Evolutionary conservation across 805 yeast genomes (phyloP).

Genomic region (Pichia manshurica): DNA sequence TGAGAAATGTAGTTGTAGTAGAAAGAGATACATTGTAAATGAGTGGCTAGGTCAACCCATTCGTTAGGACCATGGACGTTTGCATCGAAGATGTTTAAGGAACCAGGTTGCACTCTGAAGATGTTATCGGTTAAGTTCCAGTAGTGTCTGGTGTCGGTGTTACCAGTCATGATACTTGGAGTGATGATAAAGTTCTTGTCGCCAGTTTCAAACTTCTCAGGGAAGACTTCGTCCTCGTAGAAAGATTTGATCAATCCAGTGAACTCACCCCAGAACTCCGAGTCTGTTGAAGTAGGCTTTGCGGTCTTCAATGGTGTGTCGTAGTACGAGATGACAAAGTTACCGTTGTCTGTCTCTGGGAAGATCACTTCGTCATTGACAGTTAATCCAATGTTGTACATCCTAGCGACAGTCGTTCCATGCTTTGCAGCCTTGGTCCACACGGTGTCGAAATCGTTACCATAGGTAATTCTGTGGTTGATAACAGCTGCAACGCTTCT

Average conservation of each 20-base stretch:
- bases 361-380: slow-evolving; percentile 29
- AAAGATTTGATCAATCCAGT: slow-evolving; percentile 61
- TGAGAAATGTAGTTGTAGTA: slow-evolving; percentile 18
- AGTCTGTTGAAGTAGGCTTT: slow-evolving; percentile 39
- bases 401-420: slow-evolving; percentile 29
- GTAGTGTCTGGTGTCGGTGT: slow-evolving; percentile 63
- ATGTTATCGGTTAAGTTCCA: slow-evolving; percentile 57
- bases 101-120: slow-evolving; percentile 50
- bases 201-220: slow-evolving; percentile 21
- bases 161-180: slow-evolving; percentile 60
- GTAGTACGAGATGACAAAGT: slow-evolving; percentile 19
- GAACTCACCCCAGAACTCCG: slow-evolving; percentile 46
- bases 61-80: slow-evolving; percentile 64
- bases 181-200: slow-evolving; percentile 34
- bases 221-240: slow-evolving; percentile 44
- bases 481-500: slow-evolving; percentile 49
- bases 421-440: slow-evolving; percentile 29
- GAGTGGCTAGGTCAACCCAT: slow-evolving; percentile 47
- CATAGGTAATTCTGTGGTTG: slow-evolving; percentile 56
- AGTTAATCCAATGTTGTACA: slow-evolving; percentile 33
- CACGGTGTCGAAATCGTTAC: slow-evolving; percentile 36
- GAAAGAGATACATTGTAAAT: slow-evolving; percentile 49
- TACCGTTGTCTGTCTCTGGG: slow-evolving; percentile 22
- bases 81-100: slow-evolving; percentile 18
- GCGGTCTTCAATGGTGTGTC: slow-evolving; percentile 34